Evolutionary conservation across 2,329 filamentous ascomycete genomes (phyloP).

Genomic region (Penicillium sp.): DNA sequence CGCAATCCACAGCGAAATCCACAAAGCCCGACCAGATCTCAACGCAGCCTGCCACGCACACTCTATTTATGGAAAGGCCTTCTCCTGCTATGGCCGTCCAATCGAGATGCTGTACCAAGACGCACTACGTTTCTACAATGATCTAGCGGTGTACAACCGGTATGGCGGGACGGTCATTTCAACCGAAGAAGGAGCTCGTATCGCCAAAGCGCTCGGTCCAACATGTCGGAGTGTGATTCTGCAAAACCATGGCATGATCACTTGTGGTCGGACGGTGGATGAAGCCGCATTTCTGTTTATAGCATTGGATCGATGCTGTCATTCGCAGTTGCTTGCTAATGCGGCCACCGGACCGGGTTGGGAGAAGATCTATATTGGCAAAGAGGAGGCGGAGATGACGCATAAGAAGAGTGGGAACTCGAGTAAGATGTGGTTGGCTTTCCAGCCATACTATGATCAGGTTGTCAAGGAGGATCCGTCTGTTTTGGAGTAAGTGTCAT

Average conservation of each 20-base stretch:
- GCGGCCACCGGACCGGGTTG: constrained; percentile 49
- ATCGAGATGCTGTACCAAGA: constrained; percentile 38
- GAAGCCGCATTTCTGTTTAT: constrained; percentile 67
- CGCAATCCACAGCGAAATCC: constrained; percentile 49
- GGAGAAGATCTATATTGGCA: constrained; percentile 41
- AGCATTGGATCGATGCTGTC: constrained; percentile 63
- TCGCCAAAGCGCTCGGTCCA: constrained; percentile 60
- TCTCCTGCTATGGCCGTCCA: constrained; percentile 43
- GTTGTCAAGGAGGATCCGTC: not conserved
- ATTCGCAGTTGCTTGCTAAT: constrained; percentile 65
- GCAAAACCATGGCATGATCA: constrained; percentile 68
- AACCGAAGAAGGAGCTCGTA: constrained; percentile 61
- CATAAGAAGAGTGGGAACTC: constrained; percentile 4
- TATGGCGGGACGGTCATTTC: constrained; percentile 64
- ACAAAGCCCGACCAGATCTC: constrained; percentile 58
- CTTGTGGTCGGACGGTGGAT: constrained; percentile 68
- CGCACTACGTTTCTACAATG: constrained; percentile 23
- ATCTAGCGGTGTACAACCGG: constrained; percentile 63
- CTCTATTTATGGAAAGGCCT: constrained; percentile 48
- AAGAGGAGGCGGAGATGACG: constrained; percentile 2
- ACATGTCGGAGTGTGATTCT: constrained; percentile 63
- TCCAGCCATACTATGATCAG: not conserved
- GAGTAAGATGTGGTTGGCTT: constrained; percentile 1
- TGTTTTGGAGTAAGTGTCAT: not conserved
- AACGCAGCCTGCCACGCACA: constrained; percentile 50